phyloP scores from a whole-genome alignment of 768 basidiomycete species.

The Russula lepida region DNA sequence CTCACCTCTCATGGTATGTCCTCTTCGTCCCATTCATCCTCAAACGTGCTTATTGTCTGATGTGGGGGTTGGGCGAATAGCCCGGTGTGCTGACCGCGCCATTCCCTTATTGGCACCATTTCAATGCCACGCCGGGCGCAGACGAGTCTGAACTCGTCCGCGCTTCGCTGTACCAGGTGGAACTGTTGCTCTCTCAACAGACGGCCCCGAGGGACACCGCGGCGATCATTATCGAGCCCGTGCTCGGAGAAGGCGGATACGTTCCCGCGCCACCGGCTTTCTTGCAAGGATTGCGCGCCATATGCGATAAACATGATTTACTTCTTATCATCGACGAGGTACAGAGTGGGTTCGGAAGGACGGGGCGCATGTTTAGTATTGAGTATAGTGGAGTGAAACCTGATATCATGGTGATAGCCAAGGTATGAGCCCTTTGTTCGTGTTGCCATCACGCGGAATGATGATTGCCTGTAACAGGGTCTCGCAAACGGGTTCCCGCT shows the following conservation, averaged over 20 bases:
- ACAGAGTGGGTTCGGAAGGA: constrained; percentile 84
- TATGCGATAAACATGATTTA: constrained; percentile 85
- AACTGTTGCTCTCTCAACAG: constrained; percentile 73
- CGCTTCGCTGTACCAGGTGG: constrained; percentile 69
- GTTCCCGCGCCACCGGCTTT: constrained; percentile 79
- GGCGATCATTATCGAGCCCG: constrained; percentile 89
- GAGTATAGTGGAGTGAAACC: constrained; percentile 80
- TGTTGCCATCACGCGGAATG: neutral
- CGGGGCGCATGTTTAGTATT: constrained; percentile 75
- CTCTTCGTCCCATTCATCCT: neutral
- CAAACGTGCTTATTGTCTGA: neutral
- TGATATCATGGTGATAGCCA: constrained; percentile 85
- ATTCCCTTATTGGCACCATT: constrained; percentile 92
- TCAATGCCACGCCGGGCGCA: constrained; percentile 48
- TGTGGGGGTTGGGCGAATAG: constrained; percentile 36
- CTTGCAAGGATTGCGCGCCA: constrained; percentile 64
- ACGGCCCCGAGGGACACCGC: constrained; percentile 75
- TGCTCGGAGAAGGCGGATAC: constrained; percentile 94
- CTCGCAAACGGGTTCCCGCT: constrained; percentile 92
- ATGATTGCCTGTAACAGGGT: constrained; percentile 38
- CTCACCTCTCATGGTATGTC: constrained; percentile 48
- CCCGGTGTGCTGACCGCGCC: constrained; percentile 75
- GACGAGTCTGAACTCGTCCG: constrained; percentile 54
- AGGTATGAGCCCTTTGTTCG: constrained; percentile 37
- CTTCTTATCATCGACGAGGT: constrained; percentile 82